phyloP scores from a whole-genome alignment of 345 rosid genomes.

The Cochlearia excelsa region DNA sequence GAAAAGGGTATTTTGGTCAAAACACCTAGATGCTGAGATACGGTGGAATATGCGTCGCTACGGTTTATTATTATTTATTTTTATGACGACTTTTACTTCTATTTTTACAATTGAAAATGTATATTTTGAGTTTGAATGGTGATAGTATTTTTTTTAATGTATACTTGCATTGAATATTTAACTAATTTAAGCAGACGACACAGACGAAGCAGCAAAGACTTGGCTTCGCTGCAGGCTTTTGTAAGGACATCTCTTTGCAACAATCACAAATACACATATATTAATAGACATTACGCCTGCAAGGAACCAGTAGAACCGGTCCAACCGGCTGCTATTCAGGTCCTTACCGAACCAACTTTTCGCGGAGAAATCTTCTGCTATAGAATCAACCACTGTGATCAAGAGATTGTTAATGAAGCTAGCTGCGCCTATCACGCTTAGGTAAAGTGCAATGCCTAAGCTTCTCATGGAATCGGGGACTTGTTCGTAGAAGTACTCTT shows the following conservation, averaged over 20 bases:
- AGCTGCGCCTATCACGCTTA: conserved; percentile 73
- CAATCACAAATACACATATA: conserved; percentile 43
- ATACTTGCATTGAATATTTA: not conserved
- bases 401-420: conserved; percentile 72
- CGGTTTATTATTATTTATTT: not conserved
- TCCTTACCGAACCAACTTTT: conserved; percentile 78
- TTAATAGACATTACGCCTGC: conserved; percentile 48
- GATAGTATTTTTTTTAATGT: not conserved
- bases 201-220: conserved; percentile 51
- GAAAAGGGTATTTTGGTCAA: conserved; percentile 26
- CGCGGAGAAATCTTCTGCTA: conserved; percentile 42
- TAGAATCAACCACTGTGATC: conserved; percentile 52
- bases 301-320: conserved; percentile 72
- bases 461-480: conserved; percentile 96
- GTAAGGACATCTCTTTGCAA: conserved; percentile 67
- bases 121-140: too few species aligned
- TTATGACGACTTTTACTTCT: not conserved
- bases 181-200: conserved; percentile 4
- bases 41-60: conserved; percentile 24
- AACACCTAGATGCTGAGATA: conserved; percentile 4
- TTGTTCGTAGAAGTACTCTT: conserved; percentile 92
- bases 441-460: conserved; percentile 84
- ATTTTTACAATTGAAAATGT: too few species aligned
- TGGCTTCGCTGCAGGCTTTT: conserved; percentile 58
- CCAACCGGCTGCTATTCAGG: conserved; percentile 68